Evolutionary conservation across 2,329 filamentous ascomycete genomes (phyloP), one percentile per base, ranked within the genome.

Genomic region (Lachnellula occidentalis): DNA sequence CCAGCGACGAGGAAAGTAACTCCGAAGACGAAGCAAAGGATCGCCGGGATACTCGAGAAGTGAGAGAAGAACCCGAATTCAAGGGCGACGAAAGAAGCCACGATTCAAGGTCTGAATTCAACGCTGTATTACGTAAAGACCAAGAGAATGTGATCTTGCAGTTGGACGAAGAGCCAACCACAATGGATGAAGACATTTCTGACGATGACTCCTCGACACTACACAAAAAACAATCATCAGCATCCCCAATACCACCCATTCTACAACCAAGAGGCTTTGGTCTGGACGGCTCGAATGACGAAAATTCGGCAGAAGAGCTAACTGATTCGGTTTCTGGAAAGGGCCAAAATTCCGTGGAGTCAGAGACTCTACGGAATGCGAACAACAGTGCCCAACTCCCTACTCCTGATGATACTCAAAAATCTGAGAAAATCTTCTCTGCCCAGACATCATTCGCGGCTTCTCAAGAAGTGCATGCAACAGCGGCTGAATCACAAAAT

Each of bases 371-470:
- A 27, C 21, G 9, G 21, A 31, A 2, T 22, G 11, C 19, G 11
- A 43, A 48, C 11, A 43, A 48, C 11, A 61, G 57, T 37, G 49
- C 11, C 2, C 65, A 66, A 50, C 56, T 66, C 21, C 62, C 60
- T 45, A 66, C 64, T 2, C 65, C 64, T n/a, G 61, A 63, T 50
- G 58, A 59, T 48, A 67, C 65, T 2, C 65, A 66, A 43, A 14
- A 50, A 24, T 55, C 57, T 5, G 37, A 57, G 34, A 53, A 51
- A 36, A 11, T 54, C 2, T 17, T 57, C 15, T 59, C 58, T 15
- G 8, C 57, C 12, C 57, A 60, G 15, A 34, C 42, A 14, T 62
- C 59, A 5, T 59, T 62, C 39, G 46, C 53, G 3, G 53, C 45
- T 11, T 34, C 36, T 49, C 24, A 34, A 34, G 49, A 42, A 19